These are phyloP conservation scores for Thyridium curvatum DNA, from an alignment of 2,329 filamentous ascomycete genomes.

Conservation along the genomic window DNA sequence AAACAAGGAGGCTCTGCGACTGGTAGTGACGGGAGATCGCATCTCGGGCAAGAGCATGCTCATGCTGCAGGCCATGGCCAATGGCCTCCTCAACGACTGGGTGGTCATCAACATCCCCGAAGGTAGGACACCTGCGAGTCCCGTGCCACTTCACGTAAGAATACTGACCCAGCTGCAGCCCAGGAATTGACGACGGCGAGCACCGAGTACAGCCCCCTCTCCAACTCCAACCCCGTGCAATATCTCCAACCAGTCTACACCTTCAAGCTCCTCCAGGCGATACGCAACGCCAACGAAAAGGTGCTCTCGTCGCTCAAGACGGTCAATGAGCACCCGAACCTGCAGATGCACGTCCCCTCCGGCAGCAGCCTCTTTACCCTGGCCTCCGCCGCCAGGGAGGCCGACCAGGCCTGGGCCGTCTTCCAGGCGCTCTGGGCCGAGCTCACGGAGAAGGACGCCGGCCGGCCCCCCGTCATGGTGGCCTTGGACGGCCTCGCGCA, in stretches of 20 bases:
- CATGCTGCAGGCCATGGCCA: constrained; percentile 74
- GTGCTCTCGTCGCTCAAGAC: constrained; percentile 51
- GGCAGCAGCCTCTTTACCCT: constrained; percentile 62
- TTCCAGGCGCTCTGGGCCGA: constrained; percentile 80
- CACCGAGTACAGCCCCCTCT: constrained; percentile 72
- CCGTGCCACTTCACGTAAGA: too few species aligned
- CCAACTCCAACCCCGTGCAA: constrained; percentile 46
- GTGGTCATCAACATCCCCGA: constrained; percentile 86
- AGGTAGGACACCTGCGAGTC: constrained; percentile 44
- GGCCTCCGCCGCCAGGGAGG: constrained; percentile 63
- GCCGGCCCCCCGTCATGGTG: constrained; percentile 58
- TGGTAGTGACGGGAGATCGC: constrained; percentile 67
- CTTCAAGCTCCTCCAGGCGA: constrained; percentile 65
- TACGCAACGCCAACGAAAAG: constrained; percentile 63
- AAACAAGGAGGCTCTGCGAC: constrained; percentile 49
- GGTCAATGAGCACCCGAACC: constrained; percentile 34
- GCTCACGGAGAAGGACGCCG: constrained; percentile 44
- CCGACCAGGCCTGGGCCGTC: constrained; percentile 72
- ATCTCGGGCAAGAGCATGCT: constrained; percentile 83
- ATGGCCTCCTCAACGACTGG: constrained; percentile 79
- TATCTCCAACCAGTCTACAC: constrained; percentile 79
- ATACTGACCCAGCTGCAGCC: constrained; percentile 36
- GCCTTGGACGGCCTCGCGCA: constrained; percentile 73
- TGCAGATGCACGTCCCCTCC: constrained; percentile 45
- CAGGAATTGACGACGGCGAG: constrained; percentile 75